Base-by-base conservation (phyloP, 352 stramenopile genomes). In the Pythium angustatum region DNA sequence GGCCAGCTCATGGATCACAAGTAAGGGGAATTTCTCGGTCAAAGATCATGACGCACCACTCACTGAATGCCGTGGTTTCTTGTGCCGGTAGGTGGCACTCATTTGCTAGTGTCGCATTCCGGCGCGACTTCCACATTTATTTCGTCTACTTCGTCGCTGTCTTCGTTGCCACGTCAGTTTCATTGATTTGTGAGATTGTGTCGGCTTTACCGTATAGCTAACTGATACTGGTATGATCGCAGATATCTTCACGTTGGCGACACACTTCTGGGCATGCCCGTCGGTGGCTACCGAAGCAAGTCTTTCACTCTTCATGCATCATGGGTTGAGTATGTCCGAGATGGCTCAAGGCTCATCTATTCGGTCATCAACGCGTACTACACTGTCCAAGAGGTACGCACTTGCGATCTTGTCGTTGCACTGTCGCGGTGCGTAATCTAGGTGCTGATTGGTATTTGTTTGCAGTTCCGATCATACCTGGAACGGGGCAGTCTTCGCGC, bases 171-270 rank as follows among this genome's bases (percentile, higher is more conserved):
- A 93, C 82, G 85, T 93, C 30, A 17, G 76, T 69, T 49, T 54
- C 11, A 8, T 28, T 1, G 2, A 47, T 14, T 11, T 26, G n/a
- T 19, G 10, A 47, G 1, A 27, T 11, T 14, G 6, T 2, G 3
- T 21, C 11, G n/a, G 26, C 3, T 14, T 6, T 6, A 47, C 6
- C 19, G 26, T 19, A 41, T 24, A 22, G 17, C n/a, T 55, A 62
- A 44, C 30, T 59, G 7, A 59, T 24, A 21, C n/a, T 58, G 8
- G n/a, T 52, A 4, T 38, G 57, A 7, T 38, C 51, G 12, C 21
- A 93, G 83, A 24, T 91, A 93, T 58, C 63, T 92, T 21, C 83
- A 90, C 33, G 68, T 92, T 45, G 85, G 85, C 7, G 85, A 93
- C 36, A 78, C 83, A 22, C 76, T 77, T 27, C 44, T 94, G 3